Evolutionary conservation across 352 stramenopile genomes (phyloP).

Genomic region (Phytophthora ramorum): DNA sequence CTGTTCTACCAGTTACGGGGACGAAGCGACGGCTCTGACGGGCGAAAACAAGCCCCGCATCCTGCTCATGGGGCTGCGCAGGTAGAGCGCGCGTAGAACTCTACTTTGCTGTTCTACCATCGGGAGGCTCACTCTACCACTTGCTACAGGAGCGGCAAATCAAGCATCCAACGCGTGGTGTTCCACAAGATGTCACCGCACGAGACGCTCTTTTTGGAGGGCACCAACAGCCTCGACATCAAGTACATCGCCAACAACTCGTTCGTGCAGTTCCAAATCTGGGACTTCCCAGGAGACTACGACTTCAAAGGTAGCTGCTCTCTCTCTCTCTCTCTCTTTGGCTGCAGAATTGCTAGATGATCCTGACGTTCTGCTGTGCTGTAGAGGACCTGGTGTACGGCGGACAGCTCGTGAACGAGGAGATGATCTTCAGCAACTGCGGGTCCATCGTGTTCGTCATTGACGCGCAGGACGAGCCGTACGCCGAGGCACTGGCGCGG

Average conservation of each 20-base stretch:
- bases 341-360: not conserved
- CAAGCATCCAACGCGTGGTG: conserved; percentile 95
- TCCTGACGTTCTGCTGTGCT: not conserved
- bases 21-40: conserved; percentile 75
- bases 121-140: not conserved
- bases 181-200: conserved; percentile 99
- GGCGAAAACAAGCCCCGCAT: conserved; percentile 95
- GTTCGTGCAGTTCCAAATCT: conserved; percentile 99
- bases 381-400: conserved; percentile 89
- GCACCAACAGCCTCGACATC: conserved; percentile 91
- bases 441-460: conserved; percentile 97
- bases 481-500: conserved; percentile 85
- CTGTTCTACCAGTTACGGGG: conserved; percentile 60
- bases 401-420: conserved; percentile 89
- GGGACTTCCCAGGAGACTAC: conserved; percentile 98
- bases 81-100: conserved; percentile 38
- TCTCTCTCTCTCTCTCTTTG: not conserved
- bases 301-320: conserved; percentile 76
- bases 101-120: not conserved
- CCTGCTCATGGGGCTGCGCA: conserved; percentile 96
- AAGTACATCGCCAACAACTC: conserved; percentile 98
- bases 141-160: conserved; percentile 79
- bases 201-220: conserved; percentile 97
- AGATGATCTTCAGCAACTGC: conserved; percentile 93
- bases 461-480: conserved; percentile 96